Percentiles rank a stretch among this genome's conserved stretches.
phyloP scores from a whole-genome alignment of 148 eudicot species.

The Bassia scoparia region DNA sequence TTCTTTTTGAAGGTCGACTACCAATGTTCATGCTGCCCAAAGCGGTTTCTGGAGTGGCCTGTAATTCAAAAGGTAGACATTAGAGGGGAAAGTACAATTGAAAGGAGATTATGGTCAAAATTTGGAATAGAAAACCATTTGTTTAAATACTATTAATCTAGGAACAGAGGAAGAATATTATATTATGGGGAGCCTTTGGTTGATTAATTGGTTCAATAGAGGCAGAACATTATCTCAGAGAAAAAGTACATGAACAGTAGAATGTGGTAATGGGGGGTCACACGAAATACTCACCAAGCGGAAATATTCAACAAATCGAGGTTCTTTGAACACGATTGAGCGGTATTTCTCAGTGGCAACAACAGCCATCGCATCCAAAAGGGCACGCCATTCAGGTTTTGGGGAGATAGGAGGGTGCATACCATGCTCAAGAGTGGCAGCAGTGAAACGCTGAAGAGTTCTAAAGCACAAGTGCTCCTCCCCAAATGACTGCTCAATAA shows the following conservation, averaged over 20 bases:
- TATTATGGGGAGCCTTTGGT: too few relatives aligned
- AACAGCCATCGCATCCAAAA: slow-evolving; percentile 80
- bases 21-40: slow-evolving; percentile 98
- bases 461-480: slow-evolving; percentile 97
- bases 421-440: slow-evolving; percentile 98
- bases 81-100: background rate
- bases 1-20: slow-evolving; percentile 94
- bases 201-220: too few relatives aligned
- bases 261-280: background rate
- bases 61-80: background rate
- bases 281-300: slow-evolving; percentile 60
- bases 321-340: slow-evolving; percentile 81
- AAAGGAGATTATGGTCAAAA: background rate
- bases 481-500: slow-evolving; percentile 94
- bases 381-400: slow-evolving; percentile 92
- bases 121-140: background rate
- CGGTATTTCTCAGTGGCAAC: slow-evolving; percentile 83
- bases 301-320: slow-evolving; percentile 95
- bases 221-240: background rate
- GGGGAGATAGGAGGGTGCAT: slow-evolving; percentile 92
- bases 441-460: slow-evolving; percentile 89
- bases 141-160: background rate
- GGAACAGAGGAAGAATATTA: background rate
- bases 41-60: slow-evolving; percentile 97
- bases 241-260: background rate